Evolutionary conservation across 2,329 filamentous ascomycete species (phyloP), one percentile per base, ranked within the genome.

Genomic region (Trichoderma citrinoviride): DNA sequence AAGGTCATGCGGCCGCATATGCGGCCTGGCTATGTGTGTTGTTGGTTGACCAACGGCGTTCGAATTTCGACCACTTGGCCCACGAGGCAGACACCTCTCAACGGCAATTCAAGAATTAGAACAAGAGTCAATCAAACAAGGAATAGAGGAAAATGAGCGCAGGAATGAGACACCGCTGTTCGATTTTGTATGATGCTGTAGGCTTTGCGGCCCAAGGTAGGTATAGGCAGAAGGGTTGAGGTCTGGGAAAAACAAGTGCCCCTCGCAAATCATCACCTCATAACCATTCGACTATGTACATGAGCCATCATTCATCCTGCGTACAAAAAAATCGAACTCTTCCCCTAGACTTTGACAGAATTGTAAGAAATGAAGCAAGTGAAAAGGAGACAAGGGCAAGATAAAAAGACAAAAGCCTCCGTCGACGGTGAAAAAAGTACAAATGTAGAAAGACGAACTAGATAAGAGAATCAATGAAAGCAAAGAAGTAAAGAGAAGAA

Each of bases 1-100:
- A 61, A 23, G 21, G 43, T 67, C 58, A 68, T 66, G 40, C 60
- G 72, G 72, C 72, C 67, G 70, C 69, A 73, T 68, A 71, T 71
- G 61, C 55, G 72, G 71, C 70, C 70, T 55, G 69, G 70, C 67
- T 67, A 37, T 37, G 33, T 37, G 33, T 14, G n/a, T n/a, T 68
- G 66, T 66, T 55, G 50, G 61, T 41, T 27, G 43, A 64, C 64
- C 29, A 64, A 46, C 47, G 29, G 60, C 40, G 33, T 29, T 15
- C 43, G 33, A 41, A 29, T 25, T 12, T n/a, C n/a, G 50, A 52
- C 50, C 44, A 52, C 49, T 44, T 56, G 25, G 21, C 41, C 25
- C 52, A 57, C 64, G 46, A 66, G 64, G 64, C 64, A 66, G 64
- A 66, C 60, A 52, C 23, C 1, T 43, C 41, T 49, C 21, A 14